phyloP scores from a whole-genome alignment of 208 protist species.

The Spongospora subterranea region DNA sequence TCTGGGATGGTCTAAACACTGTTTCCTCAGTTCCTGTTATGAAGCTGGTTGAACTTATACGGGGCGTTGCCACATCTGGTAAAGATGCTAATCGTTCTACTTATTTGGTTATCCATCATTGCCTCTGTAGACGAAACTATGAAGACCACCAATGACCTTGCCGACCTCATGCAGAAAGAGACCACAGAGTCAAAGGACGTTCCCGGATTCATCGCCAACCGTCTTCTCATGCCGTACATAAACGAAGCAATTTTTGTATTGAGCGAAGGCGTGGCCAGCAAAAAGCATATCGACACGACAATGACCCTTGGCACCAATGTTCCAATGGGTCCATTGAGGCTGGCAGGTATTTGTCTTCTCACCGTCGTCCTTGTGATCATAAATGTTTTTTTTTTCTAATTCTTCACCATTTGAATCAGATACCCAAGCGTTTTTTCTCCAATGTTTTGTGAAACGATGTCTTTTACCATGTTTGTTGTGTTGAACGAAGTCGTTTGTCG shows the following conservation, averaged over 20 bases:
- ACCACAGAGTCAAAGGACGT: constrained; percentile 73
- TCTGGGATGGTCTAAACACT: background rate
- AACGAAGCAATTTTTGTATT: constrained; percentile 78
- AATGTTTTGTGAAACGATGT: too few relatives aligned
- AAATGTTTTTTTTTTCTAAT: too few relatives aligned
- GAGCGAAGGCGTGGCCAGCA: constrained; percentile 73
- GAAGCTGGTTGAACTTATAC: constrained; percentile 70
- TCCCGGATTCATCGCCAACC: constrained; percentile 78
- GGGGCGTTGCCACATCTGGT: constrained; percentile 35
- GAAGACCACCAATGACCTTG: constrained; percentile 17
- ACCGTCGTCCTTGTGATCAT: too few relatives aligned
- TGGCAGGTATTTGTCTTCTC: constrained; percentile 61
- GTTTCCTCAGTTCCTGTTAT: constrained; percentile 75
- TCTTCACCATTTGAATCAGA: too few relatives aligned
- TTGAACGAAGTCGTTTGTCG: too few relatives aligned
- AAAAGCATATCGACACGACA: constrained; percentile 78
- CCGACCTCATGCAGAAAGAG: constrained; percentile 69
- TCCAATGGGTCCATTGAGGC: constrained; percentile 78
- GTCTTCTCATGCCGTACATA: constrained; percentile 81
- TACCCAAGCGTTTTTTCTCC: too few relatives aligned
- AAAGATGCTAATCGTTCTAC: background rate
- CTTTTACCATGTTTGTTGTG: too few relatives aligned
- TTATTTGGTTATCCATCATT: background rate
- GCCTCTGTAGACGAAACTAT: background rate
- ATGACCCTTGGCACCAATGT: constrained; percentile 80